Base-by-base conservation (phyloP, 257 asterid species). In the Penstemon davidsonii region DNA sequence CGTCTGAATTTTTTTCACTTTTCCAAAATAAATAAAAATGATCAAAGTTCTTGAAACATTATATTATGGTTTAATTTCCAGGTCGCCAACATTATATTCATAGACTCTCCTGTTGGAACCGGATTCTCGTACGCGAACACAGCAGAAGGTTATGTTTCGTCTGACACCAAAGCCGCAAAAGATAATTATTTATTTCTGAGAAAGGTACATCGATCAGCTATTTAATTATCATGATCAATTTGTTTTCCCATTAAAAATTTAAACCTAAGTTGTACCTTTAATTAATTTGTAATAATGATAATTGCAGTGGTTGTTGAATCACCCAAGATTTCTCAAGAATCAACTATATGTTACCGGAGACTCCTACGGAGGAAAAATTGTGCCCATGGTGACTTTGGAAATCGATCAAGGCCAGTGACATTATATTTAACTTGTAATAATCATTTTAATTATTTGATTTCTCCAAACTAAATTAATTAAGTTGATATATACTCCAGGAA, bases 301-400 rank as follows among this genome's bases (percentile, higher is more conserved):
- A 4, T 1, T 76, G 72, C 87, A 87, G 90, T 87, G 94, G 94
- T n/a, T 87, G 47, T 67, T 67, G 18, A 73, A 57, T 19, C 91
- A 85, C 62, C 82, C 85, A 0, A 49, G 0, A 15, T 87, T 83
- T 59, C 11, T 49, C 11, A 65, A 80, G 37, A 83, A 81, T 64
- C 85, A 67, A 4, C 44, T 87, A 0, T 85, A 70, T 67, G 39
- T 87, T 68, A 81, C 72, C 0, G 88, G 92, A 6, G 89, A 85
- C 58, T 87, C 95, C 10, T 81, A 87, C 12, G 92, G 81, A 7
- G 89, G 91, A 70, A 81, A 76, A 47, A 60, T 78, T 38, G 72
- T 54, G n/a, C 85, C 89, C 10, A 61, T 83, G 77, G 58, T 85
- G 6, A 82, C 80, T 10, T 73, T 57, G 7, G 75, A 68, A 59